phyloP scores from a whole-genome alignment of 1,139 yeast species.

The Debaryomycetaceae sp. region DNA sequence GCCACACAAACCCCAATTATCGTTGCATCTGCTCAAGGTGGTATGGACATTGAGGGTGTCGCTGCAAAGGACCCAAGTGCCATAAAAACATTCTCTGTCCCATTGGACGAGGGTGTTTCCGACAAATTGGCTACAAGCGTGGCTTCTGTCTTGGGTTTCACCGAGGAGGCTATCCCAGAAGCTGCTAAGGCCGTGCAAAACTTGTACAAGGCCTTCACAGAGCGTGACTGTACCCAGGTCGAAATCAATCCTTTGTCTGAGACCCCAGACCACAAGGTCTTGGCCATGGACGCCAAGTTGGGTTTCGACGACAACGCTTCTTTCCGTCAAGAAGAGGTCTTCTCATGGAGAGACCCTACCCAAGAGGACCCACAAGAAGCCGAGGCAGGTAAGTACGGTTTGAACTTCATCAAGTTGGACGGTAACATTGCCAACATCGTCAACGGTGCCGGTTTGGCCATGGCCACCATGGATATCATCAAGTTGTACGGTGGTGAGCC shows the following conservation, averaged over 20 bases:
- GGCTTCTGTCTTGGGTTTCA: constrained; percentile 80
- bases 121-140: constrained; percentile 71
- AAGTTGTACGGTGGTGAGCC: constrained; percentile 98
- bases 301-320: constrained; percentile 96
- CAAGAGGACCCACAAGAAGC: constrained; percentile 99
- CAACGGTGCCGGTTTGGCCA: constrained; percentile 99
- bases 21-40: constrained; percentile 97
- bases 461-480: constrained; percentile 99
- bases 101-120: constrained; percentile 76
- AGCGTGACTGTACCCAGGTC: constrained; percentile 95
- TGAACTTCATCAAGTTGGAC: constrained; percentile 95
- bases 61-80: constrained; percentile 91
- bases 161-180: constrained; percentile 72
- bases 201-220: constrained; percentile 82
- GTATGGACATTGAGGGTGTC: constrained; percentile 99
- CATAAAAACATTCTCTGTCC: constrained; percentile 83
- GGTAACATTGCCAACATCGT: constrained; percentile 99
- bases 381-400: constrained; percentile 83
- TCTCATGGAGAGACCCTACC: constrained; percentile 93
- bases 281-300: constrained; percentile 99
- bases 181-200: constrained; percentile 87
- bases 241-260: constrained; percentile 98
- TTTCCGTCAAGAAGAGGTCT: constrained; percentile 93
- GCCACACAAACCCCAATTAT: constrained; percentile 84
- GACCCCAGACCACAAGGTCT: constrained; percentile 83